Conservation (phyloP, 1,139 yeast genomes). For the Protomyces gravidus region DNA sequence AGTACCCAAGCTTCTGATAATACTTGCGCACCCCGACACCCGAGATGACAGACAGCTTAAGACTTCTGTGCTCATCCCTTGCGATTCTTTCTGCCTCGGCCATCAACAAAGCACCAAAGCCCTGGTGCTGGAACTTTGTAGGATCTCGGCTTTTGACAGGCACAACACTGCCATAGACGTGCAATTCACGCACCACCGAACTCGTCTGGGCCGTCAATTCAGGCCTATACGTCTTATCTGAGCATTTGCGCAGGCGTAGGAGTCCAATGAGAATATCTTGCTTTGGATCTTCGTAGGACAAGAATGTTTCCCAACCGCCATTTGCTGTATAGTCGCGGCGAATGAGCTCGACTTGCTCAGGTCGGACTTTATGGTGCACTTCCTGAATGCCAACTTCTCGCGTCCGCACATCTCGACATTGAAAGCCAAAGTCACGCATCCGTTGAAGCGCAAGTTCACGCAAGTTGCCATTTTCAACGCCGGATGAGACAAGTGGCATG, state of each 20-base stretch:
- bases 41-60: constrained; percentile 85
- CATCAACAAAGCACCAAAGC: constrained; percentile 94
- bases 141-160: constrained; percentile 98
- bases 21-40: constrained; percentile 98
- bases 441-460: constrained; percentile 93
- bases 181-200: constrained; percentile 89
- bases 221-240: constrained; percentile 81
- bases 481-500: constrained; percentile 96
- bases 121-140: constrained; percentile 97
- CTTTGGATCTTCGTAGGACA: constrained; percentile 94
- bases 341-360: constrained; percentile 93
- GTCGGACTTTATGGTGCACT: constrained; percentile 93
- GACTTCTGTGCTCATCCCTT: constrained; percentile 87
- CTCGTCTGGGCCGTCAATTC: constrained; percentile 82
- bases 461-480: constrained; percentile 95
- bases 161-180: constrained; percentile 95
- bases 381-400: constrained; percentile 99
- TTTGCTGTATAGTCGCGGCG: constrained; percentile 96
- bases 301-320: constrained; percentile 98
- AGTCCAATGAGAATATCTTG: constrained; percentile 93
- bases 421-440: constrained; percentile 96
- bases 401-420: constrained; percentile 95
- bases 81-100: constrained; percentile 98
- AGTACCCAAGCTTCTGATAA: constrained; percentile 85
- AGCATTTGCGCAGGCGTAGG: constrained; percentile 79